Evolutionary conservation across 805 yeast species (phyloP).

Genomic region (Lachancea cidri): DNA sequence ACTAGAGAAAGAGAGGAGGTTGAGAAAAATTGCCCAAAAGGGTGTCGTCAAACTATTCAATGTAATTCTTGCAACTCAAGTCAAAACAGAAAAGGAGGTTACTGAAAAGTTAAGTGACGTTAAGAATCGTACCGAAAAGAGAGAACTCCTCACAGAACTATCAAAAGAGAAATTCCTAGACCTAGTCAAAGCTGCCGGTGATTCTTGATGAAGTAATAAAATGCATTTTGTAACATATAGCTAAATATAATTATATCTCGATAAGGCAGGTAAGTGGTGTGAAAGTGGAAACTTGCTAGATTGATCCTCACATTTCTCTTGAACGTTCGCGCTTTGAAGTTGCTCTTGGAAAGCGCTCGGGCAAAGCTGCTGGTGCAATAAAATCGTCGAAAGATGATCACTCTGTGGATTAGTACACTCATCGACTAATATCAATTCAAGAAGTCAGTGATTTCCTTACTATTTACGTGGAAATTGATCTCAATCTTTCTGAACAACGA

Average conservation of each 20-base stretch:
- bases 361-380: no score
- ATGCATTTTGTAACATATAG: slow-evolving; percentile 10
- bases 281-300: no score
- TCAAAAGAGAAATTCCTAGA: slow-evolving; percentile 88
- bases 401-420: no score
- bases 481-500: no score
- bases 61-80: slow-evolving; percentile 77
- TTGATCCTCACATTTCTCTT: no score
- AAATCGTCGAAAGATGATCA: no score
- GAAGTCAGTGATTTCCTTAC: no score
- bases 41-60: slow-evolving; percentile 85
- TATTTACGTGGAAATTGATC: no score
- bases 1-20: slow-evolving; percentile 60
- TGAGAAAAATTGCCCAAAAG: slow-evolving; percentile 78
- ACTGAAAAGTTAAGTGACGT: slow-evolving; percentile 40
- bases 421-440: no score
- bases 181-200: slow-evolving; percentile 75
- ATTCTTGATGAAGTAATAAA: slow-evolving; percentile 16
- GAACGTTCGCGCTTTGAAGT: no score
- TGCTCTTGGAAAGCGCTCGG: no score
- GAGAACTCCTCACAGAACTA: slow-evolving; percentile 62
- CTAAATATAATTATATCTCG: neutral
- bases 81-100: slow-evolving; percentile 48
- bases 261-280: no score
- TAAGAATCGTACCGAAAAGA: slow-evolving; percentile 43